Percentiles rank a stretch among this genome's conserved stretches.
phyloP scores from a whole-genome alignment of 768 basidiomycete genomes.

The Trametes cinnabarina region DNA sequence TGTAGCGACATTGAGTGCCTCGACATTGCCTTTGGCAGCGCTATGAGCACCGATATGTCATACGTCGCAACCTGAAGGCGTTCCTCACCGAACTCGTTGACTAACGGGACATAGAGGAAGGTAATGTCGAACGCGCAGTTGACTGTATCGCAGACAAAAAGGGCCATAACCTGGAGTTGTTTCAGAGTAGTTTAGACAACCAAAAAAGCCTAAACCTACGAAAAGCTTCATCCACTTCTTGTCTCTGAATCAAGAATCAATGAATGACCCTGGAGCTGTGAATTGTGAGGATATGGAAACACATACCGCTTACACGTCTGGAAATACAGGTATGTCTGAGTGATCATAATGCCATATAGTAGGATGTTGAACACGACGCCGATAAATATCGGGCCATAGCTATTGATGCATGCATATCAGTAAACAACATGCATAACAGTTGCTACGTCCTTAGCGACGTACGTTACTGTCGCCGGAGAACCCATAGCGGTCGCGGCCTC shows the following conservation, averaged over 20 bases:
- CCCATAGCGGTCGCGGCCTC: too few relatives aligned
- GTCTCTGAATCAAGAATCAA: neutral
- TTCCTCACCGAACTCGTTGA: neutral
- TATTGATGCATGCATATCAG: too few relatives aligned
- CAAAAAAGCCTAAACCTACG: neutral
- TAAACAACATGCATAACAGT: too few relatives aligned
- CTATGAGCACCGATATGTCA: too few relatives aligned
- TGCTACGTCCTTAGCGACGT: too few relatives aligned
- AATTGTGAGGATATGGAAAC: too few relatives aligned
- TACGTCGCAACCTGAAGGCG: too few relatives aligned
- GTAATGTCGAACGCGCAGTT: conserved; percentile 9
- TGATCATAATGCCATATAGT: conserved; percentile 50
- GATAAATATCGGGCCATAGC: conserved; percentile 50
- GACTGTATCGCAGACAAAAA: neutral
- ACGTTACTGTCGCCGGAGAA: too few relatives aligned
- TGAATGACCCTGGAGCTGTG: neutral
- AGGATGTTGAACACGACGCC: conserved; percentile 45
- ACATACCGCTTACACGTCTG: conserved; percentile 37
- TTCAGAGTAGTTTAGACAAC: neutral
- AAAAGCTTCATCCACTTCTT: neutral
- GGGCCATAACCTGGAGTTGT: neutral
- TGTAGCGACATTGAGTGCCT: neutral
- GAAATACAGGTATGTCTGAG: conserved; percentile 47
- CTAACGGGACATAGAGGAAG: neutral
- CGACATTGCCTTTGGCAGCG: neutral